These are phyloP conservation scores for Brassica cretica DNA, from an alignment of 345 rosid species.

Conservation along the genomic window DNA sequence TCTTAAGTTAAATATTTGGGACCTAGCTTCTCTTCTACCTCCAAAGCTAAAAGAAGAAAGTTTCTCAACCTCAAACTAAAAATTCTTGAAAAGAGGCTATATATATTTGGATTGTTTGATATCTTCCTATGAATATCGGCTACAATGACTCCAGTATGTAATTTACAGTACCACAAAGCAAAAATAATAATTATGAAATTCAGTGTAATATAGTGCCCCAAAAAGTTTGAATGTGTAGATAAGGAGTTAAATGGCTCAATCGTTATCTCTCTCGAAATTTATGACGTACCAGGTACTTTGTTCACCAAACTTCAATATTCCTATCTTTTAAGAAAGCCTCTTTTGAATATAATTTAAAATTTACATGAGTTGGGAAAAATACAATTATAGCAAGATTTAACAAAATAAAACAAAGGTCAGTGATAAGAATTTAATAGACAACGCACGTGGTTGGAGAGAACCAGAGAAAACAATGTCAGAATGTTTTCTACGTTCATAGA, in stretches of 20 bases:
- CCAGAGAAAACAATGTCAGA: conserved; percentile 21
- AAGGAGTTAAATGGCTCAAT: not conserved
- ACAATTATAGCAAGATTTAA: not conserved
- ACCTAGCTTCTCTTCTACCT: not conserved
- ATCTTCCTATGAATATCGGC: not conserved
- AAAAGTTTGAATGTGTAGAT: not conserved
- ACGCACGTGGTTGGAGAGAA: conserved; percentile 21
- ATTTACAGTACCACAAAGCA: not conserved
- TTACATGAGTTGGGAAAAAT: not conserved
- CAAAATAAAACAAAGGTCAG: not conserved
- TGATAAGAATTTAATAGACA: conserved; percentile 3
- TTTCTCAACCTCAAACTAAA: not conserved
- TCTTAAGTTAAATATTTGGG: not conserved
- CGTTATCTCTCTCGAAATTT: not conserved
- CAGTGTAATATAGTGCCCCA: not conserved
- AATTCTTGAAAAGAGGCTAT: not conserved
- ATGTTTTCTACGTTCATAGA: conserved; percentile 14
- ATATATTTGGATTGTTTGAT: not conserved
- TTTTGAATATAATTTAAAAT: not conserved
- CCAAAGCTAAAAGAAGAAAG: not conserved
- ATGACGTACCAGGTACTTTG: conserved; percentile 15
- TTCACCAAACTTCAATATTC: not conserved
- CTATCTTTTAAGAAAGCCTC: conserved; percentile 12
- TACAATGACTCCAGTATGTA: not conserved
- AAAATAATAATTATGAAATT: not conserved